Conservation (phyloP, 768 basidiomycete genomes). For the Fibroporia radiculosa region DNA sequence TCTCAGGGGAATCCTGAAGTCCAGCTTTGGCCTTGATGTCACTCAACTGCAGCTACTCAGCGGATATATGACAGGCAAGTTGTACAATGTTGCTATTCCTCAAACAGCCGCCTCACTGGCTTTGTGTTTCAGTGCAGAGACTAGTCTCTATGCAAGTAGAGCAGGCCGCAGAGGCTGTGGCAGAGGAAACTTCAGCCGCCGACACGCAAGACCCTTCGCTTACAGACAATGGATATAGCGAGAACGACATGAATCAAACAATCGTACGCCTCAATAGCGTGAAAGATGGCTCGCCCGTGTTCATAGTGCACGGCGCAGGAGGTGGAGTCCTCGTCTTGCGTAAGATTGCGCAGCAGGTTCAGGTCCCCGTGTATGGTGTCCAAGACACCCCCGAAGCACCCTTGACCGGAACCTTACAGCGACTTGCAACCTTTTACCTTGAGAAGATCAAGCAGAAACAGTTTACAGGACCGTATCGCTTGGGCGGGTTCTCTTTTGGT, state of each 20-base stretch:
- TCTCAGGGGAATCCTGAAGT: conserved; percentile 5
- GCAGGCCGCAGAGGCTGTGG: not conserved
- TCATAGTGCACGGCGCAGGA: conserved; percentile 11
- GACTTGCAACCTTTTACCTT: conserved; percentile 6
- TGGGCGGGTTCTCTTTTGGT: conserved; percentile 7
- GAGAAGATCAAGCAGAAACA: conserved; percentile 4
- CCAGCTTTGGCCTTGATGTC: conserved; percentile 2
- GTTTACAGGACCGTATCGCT: conserved; percentile 5
- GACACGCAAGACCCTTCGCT: not conserved
- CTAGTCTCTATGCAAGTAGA: conserved; percentile 1
- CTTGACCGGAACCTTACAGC: conserved; percentile 5
- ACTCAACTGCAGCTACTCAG: conserved; percentile 7
- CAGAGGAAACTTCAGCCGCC: not conserved
- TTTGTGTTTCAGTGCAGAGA: not conserved
- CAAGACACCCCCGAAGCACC: conserved; percentile 9
- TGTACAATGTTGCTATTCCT: not conserved
- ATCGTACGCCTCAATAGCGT: conserved; percentile 2
- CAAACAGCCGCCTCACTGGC: too few relatives aligned
- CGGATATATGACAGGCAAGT: conserved; percentile 6
- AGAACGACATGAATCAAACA: not conserved
- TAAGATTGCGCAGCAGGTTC: conserved; percentile 5
- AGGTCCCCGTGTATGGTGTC: conserved; percentile 8
- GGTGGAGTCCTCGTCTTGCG: conserved; percentile 8
- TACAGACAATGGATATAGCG: not conserved
- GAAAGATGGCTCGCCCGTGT: conserved; percentile 7